Evolutionary conservation across 306 rosid species (phyloP), one percentile per base, ranked within the genome.

Genomic region (Vigna mungo): DNA sequence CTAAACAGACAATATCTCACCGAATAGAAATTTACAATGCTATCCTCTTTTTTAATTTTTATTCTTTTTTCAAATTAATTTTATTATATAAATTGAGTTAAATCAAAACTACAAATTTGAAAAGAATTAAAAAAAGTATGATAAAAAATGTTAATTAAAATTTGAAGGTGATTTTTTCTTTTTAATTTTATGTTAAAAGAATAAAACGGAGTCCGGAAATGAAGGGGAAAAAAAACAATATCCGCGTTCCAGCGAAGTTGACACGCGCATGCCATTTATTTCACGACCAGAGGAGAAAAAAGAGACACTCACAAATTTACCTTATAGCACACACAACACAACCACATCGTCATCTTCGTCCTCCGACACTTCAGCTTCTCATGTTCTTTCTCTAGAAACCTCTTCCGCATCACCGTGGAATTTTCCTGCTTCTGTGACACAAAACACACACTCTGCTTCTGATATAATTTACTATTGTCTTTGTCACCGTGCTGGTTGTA

Each of bases 191-290:
- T 44, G 4, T 44, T 11, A 43, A 43, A 14, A 12, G 1, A 82
- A n/a, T 1, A 16, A 32, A 63, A 53, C 23, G 13, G 16, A 52
- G 51, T 27, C 70, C 83, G 77, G 48, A 72, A 48, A 84, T 39
- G 21, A 62, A 14, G 83, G 83, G 69, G 34, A 46, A 72, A 44
- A 25, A 5, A 48, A 53, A 68, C 37, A 39, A 12, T 54, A 74
- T 78, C 55, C 77, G 80, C 82, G 83, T 76, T 77, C 12, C n/a
- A 10, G 0, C 18, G 73, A 65, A 27, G 74, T 47, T 48, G 82
- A 66, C 85, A 72, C 82, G 63, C 58, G 37, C 49, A 37, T 4
- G 58, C 51, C 18, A 68, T 36, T 53, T 17, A 56, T 56, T 72
- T 72, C 53, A 55, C 27, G 53, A 65, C 32, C 9, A 25, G 3